Percentiles rank a stretch among this genome's conserved stretches.
Conservation (phyloP, 2,329 filamentous ascomycete genomes). For the Calonectria henricotiae region DNA sequence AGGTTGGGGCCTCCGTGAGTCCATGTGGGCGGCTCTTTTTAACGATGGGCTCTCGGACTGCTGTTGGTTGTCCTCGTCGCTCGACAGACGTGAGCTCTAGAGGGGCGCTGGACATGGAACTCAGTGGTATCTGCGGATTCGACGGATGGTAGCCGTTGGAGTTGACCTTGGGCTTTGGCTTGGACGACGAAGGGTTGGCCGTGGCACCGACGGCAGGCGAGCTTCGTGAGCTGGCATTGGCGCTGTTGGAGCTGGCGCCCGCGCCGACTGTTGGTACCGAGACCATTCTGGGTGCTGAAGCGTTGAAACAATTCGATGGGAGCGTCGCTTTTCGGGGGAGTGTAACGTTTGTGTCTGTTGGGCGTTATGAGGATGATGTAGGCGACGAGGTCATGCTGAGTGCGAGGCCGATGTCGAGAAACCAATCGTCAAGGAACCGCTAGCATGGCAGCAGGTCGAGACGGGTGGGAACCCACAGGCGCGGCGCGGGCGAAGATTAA, state of each 20-base stretch:
- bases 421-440: slow-evolving; percentile 44
- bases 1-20: slow-evolving; percentile 91
- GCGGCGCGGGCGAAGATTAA: slow-evolving; percentile 37
- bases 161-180: slow-evolving; percentile 70
- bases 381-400: slow-evolving; percentile 50
- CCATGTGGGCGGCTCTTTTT: slow-evolving; percentile 86
- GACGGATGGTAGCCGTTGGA: slow-evolving; percentile 70
- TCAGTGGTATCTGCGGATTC: slow-evolving; percentile 69
- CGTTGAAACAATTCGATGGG: slow-evolving; percentile 27
- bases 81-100: slow-evolving; percentile 93
- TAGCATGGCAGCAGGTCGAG: slow-evolving; percentile 49
- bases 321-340: slow-evolving; percentile 33
- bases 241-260: slow-evolving; percentile 60
- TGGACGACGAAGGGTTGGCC: slow-evolving; percentile 58
- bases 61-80: slow-evolving; percentile 86
- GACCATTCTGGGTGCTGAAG: slow-evolving; percentile 57
- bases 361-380: slow-evolving; percentile 44
- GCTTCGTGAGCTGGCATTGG: slow-evolving; percentile 68
- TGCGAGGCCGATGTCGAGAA: slow-evolving; percentile 45
- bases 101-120: slow-evolving; percentile 72
- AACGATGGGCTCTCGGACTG: slow-evolving; percentile 83
- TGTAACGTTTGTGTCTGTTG: slow-evolving; percentile 42
- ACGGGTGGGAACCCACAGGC: slow-evolving; percentile 37
- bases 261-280: slow-evolving; percentile 60
- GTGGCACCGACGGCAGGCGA: slow-evolving; percentile 65